Evolutionary conservation across 257 asterid species (phyloP), one percentile per base, ranked within the genome.

Genomic region (Solanum dulcamara): DNA sequence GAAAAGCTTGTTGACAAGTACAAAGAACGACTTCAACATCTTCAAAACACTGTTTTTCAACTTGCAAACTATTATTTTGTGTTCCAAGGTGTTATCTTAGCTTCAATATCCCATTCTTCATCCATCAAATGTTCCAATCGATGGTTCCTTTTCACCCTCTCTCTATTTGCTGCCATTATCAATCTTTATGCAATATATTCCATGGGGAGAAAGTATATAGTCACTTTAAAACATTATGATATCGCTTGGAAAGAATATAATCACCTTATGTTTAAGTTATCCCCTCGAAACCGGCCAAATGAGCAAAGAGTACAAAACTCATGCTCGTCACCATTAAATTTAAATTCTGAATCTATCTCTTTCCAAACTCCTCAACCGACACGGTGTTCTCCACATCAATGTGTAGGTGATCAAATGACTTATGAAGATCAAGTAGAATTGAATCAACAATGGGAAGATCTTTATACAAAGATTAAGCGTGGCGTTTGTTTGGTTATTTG

Each of bases 51-150:
- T 40, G 83, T 86, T 1, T 88, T 88, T 12, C 91, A 88, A 32
- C 83, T 86, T 18, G 88, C 88, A 2, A 88, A 88, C 26, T 88
- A 88, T 32, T 86, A 84, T 84, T 84, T 89, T 53, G 89, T 89
- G 10, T 89, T 88, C 48, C 91, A 86, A 26, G 91, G 86, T 6
- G 89, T 81, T 0, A 48, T 88, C 6, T 44, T 88, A 26, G 85
- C 88, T 0, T 87, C 85, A 10, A 53, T 67, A 50, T 84, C 86
- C 50, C 85, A 81, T 72, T 37, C 83, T 10, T 28, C 85, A 3
- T 70, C 85, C 22, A 79, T 57, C 2, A n/a, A n/a, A 22, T 57
- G 66, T 57, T 57, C 66, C 66, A 57, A 57, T 86, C 24, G 84
- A 9, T 82, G 86, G 86, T 84, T 55, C 86, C 53, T 83, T 4